phyloP scores from a whole-genome alignment of 352 stramenopile genomes.

The Halophytophthora batemanensis region DNA sequence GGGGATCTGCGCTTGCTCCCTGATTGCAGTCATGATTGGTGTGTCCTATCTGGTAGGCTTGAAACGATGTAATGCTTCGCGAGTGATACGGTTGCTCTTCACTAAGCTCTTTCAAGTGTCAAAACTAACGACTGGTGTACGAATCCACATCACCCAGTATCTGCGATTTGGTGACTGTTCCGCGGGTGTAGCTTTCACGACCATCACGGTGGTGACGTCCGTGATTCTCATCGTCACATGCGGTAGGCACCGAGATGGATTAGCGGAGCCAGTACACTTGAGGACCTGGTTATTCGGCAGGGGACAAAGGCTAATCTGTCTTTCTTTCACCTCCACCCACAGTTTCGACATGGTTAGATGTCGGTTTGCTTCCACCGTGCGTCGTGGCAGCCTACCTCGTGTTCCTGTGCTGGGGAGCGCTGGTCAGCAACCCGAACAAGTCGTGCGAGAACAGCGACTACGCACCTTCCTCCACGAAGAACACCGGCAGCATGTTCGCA shows the following conservation, averaged over 20 bases:
- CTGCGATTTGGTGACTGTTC: conserved; percentile 84
- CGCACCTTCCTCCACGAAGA: conserved; percentile 10
- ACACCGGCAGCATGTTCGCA: conserved; percentile 37
- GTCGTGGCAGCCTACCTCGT: conserved; percentile 71
- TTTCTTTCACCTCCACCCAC: not conserved
- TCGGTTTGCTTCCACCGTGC: conserved; percentile 70
- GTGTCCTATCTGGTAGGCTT: conserved; percentile 45
- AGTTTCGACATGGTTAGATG: conserved; percentile 76
- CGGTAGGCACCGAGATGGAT: too few relatives aligned
- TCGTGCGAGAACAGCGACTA: conserved; percentile 27
- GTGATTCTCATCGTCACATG: conserved; percentile 65
- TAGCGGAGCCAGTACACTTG: too few relatives aligned
- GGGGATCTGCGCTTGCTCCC: conserved; percentile 48
- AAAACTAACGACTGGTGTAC: not conserved
- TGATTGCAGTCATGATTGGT: conserved; percentile 46
- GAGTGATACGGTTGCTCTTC: not conserved
- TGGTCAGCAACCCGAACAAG: conserved; percentile 56
- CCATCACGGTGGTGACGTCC: conserved; percentile 81
- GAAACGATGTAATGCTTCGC: not conserved
- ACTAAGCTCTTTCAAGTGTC: not conserved
- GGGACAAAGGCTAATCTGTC: conserved; percentile 4
- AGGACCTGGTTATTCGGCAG: too few relatives aligned
- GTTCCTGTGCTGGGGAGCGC: conserved; percentile 72
- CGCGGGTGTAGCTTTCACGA: conserved; percentile 75
- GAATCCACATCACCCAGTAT: conserved; percentile 57